phyloP scores from a whole-genome alignment of 108 stramenopile species.

The Nitzschia inconspicua region DNA sequence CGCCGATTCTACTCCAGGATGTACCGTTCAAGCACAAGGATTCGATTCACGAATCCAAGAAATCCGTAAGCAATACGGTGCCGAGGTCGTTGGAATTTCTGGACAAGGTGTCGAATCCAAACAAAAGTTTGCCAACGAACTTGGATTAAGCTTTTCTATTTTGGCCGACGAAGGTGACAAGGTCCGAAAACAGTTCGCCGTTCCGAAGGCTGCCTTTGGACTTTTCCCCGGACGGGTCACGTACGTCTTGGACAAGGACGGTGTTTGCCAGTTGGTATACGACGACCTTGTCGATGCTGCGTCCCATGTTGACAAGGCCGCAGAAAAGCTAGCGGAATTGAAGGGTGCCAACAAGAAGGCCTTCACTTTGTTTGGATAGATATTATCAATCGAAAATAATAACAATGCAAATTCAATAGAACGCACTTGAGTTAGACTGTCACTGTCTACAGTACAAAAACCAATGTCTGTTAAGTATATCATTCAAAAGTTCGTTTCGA shows the following conservation, averaged over 20 bases:
- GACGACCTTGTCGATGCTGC: slow-evolving; percentile 72
- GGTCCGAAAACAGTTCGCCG: slow-evolving; percentile 60
- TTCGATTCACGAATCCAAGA: slow-evolving; percentile 63
- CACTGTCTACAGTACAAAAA: too few species aligned
- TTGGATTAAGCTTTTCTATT: slow-evolving; percentile 72
- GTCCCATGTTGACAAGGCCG: slow-evolving; percentile 63
- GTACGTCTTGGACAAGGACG: slow-evolving; percentile 72
- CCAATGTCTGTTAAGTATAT: too few species aligned
- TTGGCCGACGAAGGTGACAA: slow-evolving; percentile 73
- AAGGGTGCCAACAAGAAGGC: slow-evolving; percentile 25
- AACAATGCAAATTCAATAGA: too few species aligned
- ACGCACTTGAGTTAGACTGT: too few species aligned
- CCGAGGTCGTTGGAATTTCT: slow-evolving; percentile 77
- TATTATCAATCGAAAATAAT: too few species aligned
- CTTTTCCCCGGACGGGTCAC: slow-evolving; percentile 78
- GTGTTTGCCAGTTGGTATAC: slow-evolving; percentile 61
- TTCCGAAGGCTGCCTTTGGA: slow-evolving; percentile 71
- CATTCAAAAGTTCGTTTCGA: too few species aligned
- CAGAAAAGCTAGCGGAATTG: slow-evolving; percentile 54
- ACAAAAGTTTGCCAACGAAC: slow-evolving; percentile 70
- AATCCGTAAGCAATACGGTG: slow-evolving; percentile 72
- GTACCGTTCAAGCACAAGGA: slow-evolving; percentile 69
- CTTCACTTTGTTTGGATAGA: too few species aligned
- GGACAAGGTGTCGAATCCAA: slow-evolving; percentile 78
- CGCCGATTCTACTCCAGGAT: slow-evolving; percentile 75